Conservation (phyloP, 2,329 filamentous ascomycete species). For the Orbilia oligospora region DNA sequence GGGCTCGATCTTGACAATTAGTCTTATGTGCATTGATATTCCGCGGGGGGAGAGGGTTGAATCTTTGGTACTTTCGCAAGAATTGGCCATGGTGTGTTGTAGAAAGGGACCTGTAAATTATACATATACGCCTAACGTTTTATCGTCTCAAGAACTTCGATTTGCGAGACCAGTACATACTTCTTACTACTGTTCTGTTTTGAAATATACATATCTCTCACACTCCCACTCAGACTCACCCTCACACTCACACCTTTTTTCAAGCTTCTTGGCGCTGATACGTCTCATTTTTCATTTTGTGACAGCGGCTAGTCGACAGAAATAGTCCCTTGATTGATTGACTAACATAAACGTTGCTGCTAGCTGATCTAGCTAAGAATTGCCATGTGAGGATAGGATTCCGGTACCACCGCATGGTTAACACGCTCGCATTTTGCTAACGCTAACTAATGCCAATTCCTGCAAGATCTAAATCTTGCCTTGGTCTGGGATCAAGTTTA, state of each 20-base stretch:
- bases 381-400: constrained; percentile 22
- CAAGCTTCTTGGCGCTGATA: not conserved
- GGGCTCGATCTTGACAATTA: constrained; percentile 34
- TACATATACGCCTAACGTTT: constrained; percentile 27
- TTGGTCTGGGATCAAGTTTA: constrained; percentile 14
- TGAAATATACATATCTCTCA: constrained; percentile 39
- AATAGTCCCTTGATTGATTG: not conserved
- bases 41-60: constrained; percentile 25
- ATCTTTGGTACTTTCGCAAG: constrained; percentile 6
- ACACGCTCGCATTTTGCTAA: constrained; percentile 7
- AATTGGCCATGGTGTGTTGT: constrained; percentile 14
- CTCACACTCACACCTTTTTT: constrained; percentile 31
- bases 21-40: constrained; percentile 44
- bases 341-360: not conserved
- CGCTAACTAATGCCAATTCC: not conserved
- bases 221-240: no score
- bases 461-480: constrained; percentile 20
- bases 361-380: not conserved
- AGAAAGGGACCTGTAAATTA: constrained; percentile 53
- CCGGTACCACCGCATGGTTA: constrained; percentile 1
- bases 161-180: constrained; percentile 52
- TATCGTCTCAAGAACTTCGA: constrained; percentile 31
- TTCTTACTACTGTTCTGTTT: constrained; percentile 19
- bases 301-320: constrained; percentile 39
- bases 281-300: constrained; percentile 30